Conservation (phyloP, 2,329 filamentous ascomycete species). For the Ophiostoma populinum region DNA sequence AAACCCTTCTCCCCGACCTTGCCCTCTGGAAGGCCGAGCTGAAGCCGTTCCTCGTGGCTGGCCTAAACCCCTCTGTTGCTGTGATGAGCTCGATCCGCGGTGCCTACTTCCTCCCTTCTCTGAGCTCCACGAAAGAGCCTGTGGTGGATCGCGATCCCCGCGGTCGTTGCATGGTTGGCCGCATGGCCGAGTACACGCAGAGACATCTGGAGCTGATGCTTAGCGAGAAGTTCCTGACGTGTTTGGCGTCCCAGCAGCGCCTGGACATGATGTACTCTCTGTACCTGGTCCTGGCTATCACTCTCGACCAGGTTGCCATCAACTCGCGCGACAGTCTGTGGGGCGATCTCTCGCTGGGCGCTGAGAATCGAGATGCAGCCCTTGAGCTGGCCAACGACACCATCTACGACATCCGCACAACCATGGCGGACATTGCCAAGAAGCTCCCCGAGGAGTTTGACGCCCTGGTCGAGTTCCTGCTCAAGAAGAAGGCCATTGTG, state of each 20-base stretch:
- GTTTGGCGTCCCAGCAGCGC: slow-evolving; percentile 22
- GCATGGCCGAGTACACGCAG: slow-evolving; percentile 56
- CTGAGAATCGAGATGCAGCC: slow-evolving; percentile 12
- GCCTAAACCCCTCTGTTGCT: slow-evolving; percentile 46
- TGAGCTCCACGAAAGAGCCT: slow-evolving; percentile 4
- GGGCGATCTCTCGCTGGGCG: slow-evolving; percentile 18
- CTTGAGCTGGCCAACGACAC: slow-evolving; percentile 24
- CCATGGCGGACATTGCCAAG: slow-evolving; percentile 20
- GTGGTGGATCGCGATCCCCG: slow-evolving; percentile 40
- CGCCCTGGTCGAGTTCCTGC: slow-evolving; percentile 25
- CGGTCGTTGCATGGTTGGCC: slow-evolving; percentile 54
- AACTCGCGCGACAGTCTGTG: slow-evolving; percentile 29
- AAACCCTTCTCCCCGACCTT: slow-evolving; percentile 44
- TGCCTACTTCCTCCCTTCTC: slow-evolving; percentile 40
- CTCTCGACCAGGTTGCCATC: slow-evolving; percentile 35
- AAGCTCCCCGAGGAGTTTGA: slow-evolving; percentile 12
- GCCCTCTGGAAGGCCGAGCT: slow-evolving; percentile 51
- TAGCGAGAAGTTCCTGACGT: slow-evolving; percentile 20
- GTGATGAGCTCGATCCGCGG: slow-evolving; percentile 60
- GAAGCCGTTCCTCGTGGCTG: slow-evolving; percentile 30
- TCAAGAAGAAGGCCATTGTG: slow-evolving; percentile 24
- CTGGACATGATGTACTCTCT: slow-evolving; percentile 35
- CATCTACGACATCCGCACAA: slow-evolving; percentile 22
- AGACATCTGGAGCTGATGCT: slow-evolving; percentile 41
- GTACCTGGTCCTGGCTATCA: slow-evolving; percentile 31